Percentiles rank a stretch among this genome's conserved stretches.
Evolutionary conservation across 106 monocot species (phyloP).

Genomic region (Dioscorea alata): DNA sequence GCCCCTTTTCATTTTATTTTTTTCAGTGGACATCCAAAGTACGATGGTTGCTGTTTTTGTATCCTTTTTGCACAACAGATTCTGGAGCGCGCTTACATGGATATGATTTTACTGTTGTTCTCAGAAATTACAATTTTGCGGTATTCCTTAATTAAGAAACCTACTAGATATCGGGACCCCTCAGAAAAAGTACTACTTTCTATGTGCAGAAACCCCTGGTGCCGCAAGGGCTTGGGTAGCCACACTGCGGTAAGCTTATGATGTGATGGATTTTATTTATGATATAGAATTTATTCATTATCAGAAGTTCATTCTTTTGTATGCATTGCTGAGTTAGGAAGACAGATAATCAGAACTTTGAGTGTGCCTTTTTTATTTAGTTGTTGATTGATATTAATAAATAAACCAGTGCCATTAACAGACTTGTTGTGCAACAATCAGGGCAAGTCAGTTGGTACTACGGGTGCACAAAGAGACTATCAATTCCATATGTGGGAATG

Average conservation of each 20-base stretch:
- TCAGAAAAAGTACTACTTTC: slow-evolving; percentile 90
- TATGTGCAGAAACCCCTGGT: slow-evolving; percentile 96
- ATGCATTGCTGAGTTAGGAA: too few relatives aligned
- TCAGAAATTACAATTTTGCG: too few relatives aligned
- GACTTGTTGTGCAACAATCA: slow-evolving; percentile 22
- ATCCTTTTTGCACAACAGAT: slow-evolving; percentile 21
- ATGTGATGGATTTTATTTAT: slow-evolving; percentile 1
- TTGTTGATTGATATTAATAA: too few relatives aligned
- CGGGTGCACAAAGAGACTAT: slow-evolving; percentile 95
- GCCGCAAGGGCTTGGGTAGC: slow-evolving; percentile 99
- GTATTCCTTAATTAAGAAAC: slow-evolving; percentile 31
- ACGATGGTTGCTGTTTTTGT: slow-evolving; percentile 99
- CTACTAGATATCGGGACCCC: slow-evolving; percentile 90
- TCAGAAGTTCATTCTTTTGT: too few relatives aligned
- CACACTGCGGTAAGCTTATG: slow-evolving; percentile 86
- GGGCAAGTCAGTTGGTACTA: slow-evolving; percentile 89
- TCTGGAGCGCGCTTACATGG: too few relatives aligned
- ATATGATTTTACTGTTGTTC: too few relatives aligned
- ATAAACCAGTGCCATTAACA: neutral
- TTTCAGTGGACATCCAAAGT: slow-evolving; percentile 87
- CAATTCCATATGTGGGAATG: slow-evolving; percentile 75
- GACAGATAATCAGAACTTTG: too few relatives aligned
- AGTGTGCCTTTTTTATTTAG: neutral
- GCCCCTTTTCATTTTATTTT: slow-evolving; percentile 4
- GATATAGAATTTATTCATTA: too few relatives aligned